Conservation (phyloP, 306 rosid species). For the Citrullus amarus region DNA sequence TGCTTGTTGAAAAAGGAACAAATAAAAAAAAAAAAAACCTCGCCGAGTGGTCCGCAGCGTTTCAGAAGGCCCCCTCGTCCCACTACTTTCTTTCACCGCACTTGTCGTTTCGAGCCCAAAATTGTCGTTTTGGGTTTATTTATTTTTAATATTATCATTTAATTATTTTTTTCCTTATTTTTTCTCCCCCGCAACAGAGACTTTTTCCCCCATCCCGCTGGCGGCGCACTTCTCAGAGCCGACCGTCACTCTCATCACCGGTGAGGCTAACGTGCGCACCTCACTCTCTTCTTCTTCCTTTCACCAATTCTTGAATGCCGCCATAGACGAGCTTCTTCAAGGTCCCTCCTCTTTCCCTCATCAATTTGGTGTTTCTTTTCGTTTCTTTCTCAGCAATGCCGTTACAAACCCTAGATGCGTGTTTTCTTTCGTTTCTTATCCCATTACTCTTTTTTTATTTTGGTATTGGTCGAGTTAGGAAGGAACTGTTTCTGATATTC, state of each 20-base stretch:
- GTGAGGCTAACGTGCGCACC: conserved; percentile 42
- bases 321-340: conserved; percentile 13
- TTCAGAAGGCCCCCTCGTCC: background rate
- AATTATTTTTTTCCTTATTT: background rate
- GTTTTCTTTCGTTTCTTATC: background rate
- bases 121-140: background rate
- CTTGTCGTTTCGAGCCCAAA: background rate
- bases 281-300: conserved; percentile 18
- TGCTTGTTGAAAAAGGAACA: background rate
- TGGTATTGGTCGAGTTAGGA: conserved; percentile 9
- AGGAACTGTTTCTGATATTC: conserved; percentile 12
- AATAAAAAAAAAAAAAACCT: background rate
- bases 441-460: background rate
- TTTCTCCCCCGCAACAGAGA: background rate
- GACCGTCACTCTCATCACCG: conserved; percentile 17
- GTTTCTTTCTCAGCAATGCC: conserved; percentile 15
- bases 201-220: conserved; percentile 10
- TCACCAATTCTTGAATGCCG: conserved; percentile 13
- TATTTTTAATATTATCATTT: background rate
- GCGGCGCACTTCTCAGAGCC: conserved; percentile 38
- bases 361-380: background rate
- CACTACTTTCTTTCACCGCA: conserved; percentile 7
- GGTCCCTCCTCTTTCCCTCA: conserved; percentile 17
- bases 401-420: conserved; percentile 28
- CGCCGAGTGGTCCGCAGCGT: background rate